Base-by-base conservation (phyloP, 2,329 filamentous ascomycete species). In the Ophiostoma sp. region DNA sequence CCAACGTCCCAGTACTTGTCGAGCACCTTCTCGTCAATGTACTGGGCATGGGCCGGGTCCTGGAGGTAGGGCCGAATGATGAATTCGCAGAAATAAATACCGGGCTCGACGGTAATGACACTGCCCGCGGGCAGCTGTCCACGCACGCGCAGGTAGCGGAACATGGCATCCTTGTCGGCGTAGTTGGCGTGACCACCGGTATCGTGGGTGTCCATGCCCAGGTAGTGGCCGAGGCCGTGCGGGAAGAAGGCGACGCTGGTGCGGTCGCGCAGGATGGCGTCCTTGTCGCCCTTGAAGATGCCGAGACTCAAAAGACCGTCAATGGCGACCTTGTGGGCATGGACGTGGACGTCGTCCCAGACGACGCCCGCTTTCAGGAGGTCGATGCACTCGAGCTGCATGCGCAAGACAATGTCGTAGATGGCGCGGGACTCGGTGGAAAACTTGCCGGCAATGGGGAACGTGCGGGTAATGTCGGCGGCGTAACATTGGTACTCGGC, bases 41-140 rank as follows among this genome's bases (percentile, higher is more conserved):
- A 97, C 79, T 91, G 90, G 71, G 88, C 87, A 78, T 95, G 90
- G 66, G 89, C 87, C 0, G 92, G 89, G 76, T 94, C 90, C 66
- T 90, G 86, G 15, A 97, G 85, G 79, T 92, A 96, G 0, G 94
- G 93, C 61, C 91, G 88, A 75, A 98, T 93, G 76, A 97, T 97
- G 80, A 95, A 97, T 25, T 89, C 88, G 82, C 93, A 97, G 82
- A 98, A 98, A 83, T 98, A 98, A 75, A 95, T 90, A 66, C 96
- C 96, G 15, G 96, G 96, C 84, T 99, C 96, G 52, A 98, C 95
- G 0, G 96, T 99, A 71, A 99, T 91, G 31, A 99, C 93, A 69
- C 91, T 91, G 8, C 92, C 92, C 0, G 90, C 91, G 0, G 94
- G 93, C 66, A 98, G 82, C 28, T 83, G 87, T 15, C 93, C 91